Base-by-base conservation (phyloP, 1,284 basidiomycete genomes). In the Ustilago sp. region DNA sequence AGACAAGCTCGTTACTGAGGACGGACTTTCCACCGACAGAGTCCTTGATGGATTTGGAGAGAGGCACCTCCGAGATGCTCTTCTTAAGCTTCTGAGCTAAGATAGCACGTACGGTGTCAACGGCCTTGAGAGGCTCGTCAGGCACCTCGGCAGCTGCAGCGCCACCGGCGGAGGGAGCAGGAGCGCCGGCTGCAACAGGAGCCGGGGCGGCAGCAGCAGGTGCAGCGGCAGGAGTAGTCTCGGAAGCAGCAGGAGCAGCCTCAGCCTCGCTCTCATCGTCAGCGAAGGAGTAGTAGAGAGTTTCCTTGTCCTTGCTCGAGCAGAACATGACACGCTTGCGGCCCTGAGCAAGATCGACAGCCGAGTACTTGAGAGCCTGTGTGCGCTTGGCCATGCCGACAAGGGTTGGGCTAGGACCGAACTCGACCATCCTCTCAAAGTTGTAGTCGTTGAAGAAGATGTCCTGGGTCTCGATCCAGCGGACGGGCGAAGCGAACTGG, bases 1-100 rank as follows among this genome's bases (percentile, higher is more conserved):
- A 95, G 54, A 98, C 89, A 74, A 98, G 95, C 87, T 98, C 95
- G 86, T 98, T 98, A 87, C 97, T 95, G 66, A 99, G 89, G 0
- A 97, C 98, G 31, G 95, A 98, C 88, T 99, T 99, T 79, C 97
- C 97, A 48, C 94, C 95, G 59, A 98, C 95, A 69, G 98, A 92
- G 85, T 99, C 96, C 88, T 98, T 98, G 89, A 99, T 95, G 1
- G 94, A 93, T 87, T 99, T 99, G 76, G 91, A 90, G n/a, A 95
- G 89, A 3, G 94, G 93, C 62, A 99, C 89, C 81, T 98, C 96
- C 60, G 92, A 90, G 41, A 95, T 90, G 71, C 89, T 90, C 89
- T 98, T 99, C 92, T 99, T 99, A 85, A 99, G 89, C 88, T 99
- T 98, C 88, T 99, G 96, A 1, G 96, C 94, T 69, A 99, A 92